Evolutionary conservation across 768 basidiomycete genomes (phyloP), one percentile per base, ranked within the genome.

Genomic region (Cyathus striatus): DNA sequence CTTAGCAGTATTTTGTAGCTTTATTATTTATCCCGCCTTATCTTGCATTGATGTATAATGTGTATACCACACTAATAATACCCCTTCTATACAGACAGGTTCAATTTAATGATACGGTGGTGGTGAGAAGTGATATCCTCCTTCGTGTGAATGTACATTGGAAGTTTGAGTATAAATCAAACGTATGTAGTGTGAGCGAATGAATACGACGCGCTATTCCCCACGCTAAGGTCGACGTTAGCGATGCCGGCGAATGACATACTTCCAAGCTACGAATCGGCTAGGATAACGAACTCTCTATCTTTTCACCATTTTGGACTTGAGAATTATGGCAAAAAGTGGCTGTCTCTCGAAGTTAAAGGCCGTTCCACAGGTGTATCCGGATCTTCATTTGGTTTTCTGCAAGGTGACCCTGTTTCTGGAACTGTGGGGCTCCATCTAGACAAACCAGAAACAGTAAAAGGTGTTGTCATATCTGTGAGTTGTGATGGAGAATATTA

Each of bases 341-440:
- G 78, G 79, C 53, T 80, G 9, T 61, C 64, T 14, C 59, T 81
- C 7, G 57, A 58, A 25, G 63, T 81, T 37, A 69, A 60, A 42
- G 79, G 75, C 53, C 73, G 74, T 4, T 63, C 79, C 9, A 53
- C 60, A 4, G 58, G 48, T 3, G 40, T 67, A 0, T 49, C 63
- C 16, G n/a, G n/a, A n/a, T 65, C 63, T 9, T 57, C 69, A 20
- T 79, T 78, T 16, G 52, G 66, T 21, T 78, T 75, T 49, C 53
- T 67, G 37, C 65, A 75, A 46, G 71, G 67, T 7, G 77, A 83
- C 51, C 45, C 51, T 12, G 63, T 84, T 41, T 52, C 68, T 1
- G 80, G 81, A 18, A 56, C 59, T 6, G 76, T 81, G 2, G 71
- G 75, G 49, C 51, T 81, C 22, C 69, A 78, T 40, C 58, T 77